phyloP scores from a whole-genome alignment of 164 flowering plant genomes.

The Litsea cubeba region DNA sequence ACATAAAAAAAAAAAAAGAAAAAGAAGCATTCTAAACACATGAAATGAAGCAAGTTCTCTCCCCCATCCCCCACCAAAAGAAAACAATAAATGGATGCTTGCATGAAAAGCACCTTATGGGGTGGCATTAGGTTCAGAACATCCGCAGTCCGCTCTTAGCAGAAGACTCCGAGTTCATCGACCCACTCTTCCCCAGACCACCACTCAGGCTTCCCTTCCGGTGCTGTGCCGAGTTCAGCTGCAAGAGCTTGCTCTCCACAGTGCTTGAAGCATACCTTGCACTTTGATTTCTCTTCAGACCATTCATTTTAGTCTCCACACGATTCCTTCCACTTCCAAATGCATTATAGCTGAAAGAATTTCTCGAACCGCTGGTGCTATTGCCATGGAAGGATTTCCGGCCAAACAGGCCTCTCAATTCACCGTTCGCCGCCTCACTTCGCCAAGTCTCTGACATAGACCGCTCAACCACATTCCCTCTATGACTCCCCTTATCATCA shows the following conservation, averaged over 20 bases:
- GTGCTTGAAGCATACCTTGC: background rate
- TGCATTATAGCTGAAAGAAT: background rate
- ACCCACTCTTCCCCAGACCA: background rate
- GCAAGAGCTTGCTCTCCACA: background rate
- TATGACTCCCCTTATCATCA: constrained; percentile 17
- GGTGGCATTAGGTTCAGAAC: background rate
- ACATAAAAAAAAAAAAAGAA: too few relatives aligned
- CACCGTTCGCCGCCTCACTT: constrained; percentile 42
- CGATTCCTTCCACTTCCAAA: background rate
- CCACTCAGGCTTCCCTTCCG: background rate
- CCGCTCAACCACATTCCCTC: constrained; percentile 68
- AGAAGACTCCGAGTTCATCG: background rate
- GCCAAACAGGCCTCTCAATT: constrained; percentile 30
- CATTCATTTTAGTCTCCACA: background rate
- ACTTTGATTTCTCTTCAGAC: background rate
- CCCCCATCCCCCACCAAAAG: too few relatives aligned
- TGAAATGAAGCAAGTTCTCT: background rate
- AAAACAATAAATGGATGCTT: background rate
- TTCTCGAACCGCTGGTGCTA: constrained; percentile 28
- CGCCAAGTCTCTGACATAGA: constrained; percentile 87
- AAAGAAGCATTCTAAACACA: background rate
- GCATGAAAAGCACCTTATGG: background rate
- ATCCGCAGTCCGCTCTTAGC: background rate
- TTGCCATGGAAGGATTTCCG: constrained; percentile 57
- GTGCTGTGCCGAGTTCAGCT: too few relatives aligned